A percentile compares a stretch with the other conserved stretches of the same genome.
These are phyloP conservation scores for Sambucus nigra DNA, from an alignment of 129 eudicot species.

Conservation along the genomic window DNA sequence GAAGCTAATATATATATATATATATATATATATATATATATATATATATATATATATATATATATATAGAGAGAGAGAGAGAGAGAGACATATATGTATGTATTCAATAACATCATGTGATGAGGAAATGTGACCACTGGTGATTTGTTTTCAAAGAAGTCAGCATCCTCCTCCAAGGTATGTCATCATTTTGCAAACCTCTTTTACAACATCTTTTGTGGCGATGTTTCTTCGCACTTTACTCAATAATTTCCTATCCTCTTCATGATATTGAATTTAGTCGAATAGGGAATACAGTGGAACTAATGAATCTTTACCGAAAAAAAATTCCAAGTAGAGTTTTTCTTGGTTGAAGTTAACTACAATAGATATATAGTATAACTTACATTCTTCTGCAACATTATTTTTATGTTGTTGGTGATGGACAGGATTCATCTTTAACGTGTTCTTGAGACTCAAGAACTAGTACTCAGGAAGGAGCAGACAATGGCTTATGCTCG, in stretches of 20 bases:
- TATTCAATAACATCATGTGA: no score
- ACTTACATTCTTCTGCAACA: not conserved
- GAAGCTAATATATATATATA: no score
- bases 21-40: no score
- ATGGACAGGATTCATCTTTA: constrained; percentile 61
- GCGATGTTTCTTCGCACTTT: constrained; percentile 9
- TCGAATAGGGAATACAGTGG: constrained; percentile 26
- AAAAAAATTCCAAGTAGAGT: constrained; percentile 63
- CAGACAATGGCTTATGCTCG: constrained; percentile 95
- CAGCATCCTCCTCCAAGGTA: constrained; percentile 41
- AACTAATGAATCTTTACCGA: constrained; percentile 27
- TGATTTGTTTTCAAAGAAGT: constrained; percentile 24
- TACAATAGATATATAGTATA: not conserved
- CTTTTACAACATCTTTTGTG: not conserved
- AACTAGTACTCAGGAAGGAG: constrained; percentile 64
- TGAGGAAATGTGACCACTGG: constrained; percentile 17
- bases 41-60: no score
- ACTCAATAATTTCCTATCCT: constrained; percentile 10
- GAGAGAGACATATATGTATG: no score
- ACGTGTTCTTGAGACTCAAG: constrained; percentile 68
- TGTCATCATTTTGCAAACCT: constrained; percentile 3
- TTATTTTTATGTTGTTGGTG: not conserved
- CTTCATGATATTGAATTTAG: constrained; percentile 18
- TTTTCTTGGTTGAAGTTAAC: constrained; percentile 9
- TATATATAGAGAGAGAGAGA: no score